These are phyloP conservation scores for Mortierella sp. DNA, from an alignment of 371 early-diverging fungal species.

Conservation along the genomic window DNA sequence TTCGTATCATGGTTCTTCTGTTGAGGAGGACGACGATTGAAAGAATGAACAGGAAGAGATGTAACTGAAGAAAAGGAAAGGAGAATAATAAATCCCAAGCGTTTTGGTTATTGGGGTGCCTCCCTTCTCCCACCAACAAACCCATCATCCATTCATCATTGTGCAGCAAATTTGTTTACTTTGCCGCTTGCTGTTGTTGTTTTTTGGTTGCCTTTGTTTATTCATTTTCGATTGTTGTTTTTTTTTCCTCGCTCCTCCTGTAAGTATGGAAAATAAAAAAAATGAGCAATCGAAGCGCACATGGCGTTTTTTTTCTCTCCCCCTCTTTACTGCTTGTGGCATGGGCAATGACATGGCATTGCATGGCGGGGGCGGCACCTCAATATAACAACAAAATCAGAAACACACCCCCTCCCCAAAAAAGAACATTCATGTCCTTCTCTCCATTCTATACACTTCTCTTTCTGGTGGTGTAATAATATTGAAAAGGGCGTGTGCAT, in stretches of 20 bases:
- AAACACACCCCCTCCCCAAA: too few species aligned
- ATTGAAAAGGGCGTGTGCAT: too few species aligned
- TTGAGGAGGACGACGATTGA: neutral
- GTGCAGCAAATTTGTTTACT: neutral
- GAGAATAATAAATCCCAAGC: neutral
- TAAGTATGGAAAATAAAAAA: neutral
- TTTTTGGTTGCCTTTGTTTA: neutral
- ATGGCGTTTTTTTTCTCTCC: neutral
- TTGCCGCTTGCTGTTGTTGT: neutral
- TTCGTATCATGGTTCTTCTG: neutral
- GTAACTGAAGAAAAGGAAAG: neutral
- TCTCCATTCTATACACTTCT: too few species aligned
- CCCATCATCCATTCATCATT: neutral
- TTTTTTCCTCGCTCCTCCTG: neutral
- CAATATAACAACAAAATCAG: too few species aligned
- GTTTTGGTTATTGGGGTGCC: neutral
- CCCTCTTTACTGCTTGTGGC: neutral
- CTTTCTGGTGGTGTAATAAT: too few species aligned
- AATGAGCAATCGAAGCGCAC: conserved; percentile 7
- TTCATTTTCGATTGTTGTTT: neutral
- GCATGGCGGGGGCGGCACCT: too few species aligned
- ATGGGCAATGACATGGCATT: neutral
- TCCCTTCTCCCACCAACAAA: too few species aligned
- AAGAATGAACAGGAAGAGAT: neutral
- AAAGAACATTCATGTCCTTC: too few species aligned